These are phyloP conservation scores for Ceratobasidium sp. DNA, from an alignment of 1,284 basidiomycete genomes.

Conservation along the genomic window DNA sequence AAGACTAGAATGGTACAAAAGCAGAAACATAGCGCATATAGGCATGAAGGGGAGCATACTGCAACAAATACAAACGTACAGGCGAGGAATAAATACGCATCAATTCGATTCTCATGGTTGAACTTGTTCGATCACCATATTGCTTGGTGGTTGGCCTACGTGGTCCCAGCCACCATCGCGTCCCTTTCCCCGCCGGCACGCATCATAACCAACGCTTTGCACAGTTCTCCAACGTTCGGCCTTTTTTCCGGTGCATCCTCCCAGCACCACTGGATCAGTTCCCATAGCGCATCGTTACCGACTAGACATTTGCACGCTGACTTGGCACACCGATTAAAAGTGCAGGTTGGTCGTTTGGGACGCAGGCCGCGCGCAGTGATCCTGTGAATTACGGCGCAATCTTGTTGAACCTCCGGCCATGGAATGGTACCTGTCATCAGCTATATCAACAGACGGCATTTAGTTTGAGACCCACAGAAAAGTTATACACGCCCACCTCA, in stretches of 20 bases:
- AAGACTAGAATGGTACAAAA: too few relatives aligned
- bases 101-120: too few relatives aligned
- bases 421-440: conserved; percentile 32
- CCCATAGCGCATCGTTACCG: conserved; percentile 22
- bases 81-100: too few relatives aligned
- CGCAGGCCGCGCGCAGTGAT: conserved; percentile 24
- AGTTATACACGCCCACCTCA: background rate
- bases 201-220: background rate
- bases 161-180: background rate
- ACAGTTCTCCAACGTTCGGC: conserved; percentile 15
- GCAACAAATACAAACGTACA: too few relatives aligned
- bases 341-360: conserved; percentile 20
- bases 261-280: conserved; percentile 28
- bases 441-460: background rate
- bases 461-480: background rate
- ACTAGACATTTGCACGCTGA: conserved; percentile 12
- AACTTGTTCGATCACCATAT: too few relatives aligned
- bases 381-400: conserved; percentile 40
- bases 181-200: too few relatives aligned
- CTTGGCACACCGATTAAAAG: background rate
- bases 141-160: too few relatives aligned
- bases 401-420: conserved; percentile 36
- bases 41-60: too few relatives aligned
- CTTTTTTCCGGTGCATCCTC: conserved; percentile 22
- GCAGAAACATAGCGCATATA: too few relatives aligned